Evolutionary conservation across 2,329 filamentous ascomycete genomes (phyloP), one percentile per base, ranked within the genome.

Genomic region (Aspergillus tubingensis): DNA sequence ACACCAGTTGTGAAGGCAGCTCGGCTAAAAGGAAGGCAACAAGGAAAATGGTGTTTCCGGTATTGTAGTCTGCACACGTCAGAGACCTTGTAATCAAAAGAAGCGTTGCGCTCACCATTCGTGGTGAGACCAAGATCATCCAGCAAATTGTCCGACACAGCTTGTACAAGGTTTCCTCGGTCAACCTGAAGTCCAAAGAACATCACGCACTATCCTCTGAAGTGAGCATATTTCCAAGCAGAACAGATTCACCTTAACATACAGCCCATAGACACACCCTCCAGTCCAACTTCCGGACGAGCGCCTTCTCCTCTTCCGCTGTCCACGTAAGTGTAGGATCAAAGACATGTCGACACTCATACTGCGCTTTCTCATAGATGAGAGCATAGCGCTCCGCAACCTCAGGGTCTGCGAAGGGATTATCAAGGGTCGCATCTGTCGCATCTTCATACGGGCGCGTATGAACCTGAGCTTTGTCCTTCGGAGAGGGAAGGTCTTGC

Each of bases 161-260:
- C 85, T 63, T 85, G 86, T 57, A 60, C 63, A 15, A 88, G 76
- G 66, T 88, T 88, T 32, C 84, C 83, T 44, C 86, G 78, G 67
- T 87, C 85, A 3, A 87, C 74, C 66, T 87, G 83, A 2, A 87
- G 74, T 0, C 81, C 84, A 54, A 86, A 85, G 71, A 87, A 87
- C 83, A 85, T 85, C 39, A 85, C 68, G 58, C 82, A 83, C 72
- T 58, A 74, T 36, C 32, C 4, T 13, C 32, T 7, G 25, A 68
- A 19, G 41, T 25, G 15, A 15, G 13, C 56, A 52, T 7, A 30
- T 3, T 17, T 39, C 13, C 3, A 13, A 43, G 13, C 5, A 4
- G 15, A 8, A 2, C 25, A 19, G 3, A 60, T 62, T 62, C 25
- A 70, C 36, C 25, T 54, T 47, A 15, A 60, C 43, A 39, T 63